Evolutionary conservation across 441 rosid species (phyloP), one percentile per base, ranked within the genome.

Genomic region (Erysimum cheiri): DNA sequence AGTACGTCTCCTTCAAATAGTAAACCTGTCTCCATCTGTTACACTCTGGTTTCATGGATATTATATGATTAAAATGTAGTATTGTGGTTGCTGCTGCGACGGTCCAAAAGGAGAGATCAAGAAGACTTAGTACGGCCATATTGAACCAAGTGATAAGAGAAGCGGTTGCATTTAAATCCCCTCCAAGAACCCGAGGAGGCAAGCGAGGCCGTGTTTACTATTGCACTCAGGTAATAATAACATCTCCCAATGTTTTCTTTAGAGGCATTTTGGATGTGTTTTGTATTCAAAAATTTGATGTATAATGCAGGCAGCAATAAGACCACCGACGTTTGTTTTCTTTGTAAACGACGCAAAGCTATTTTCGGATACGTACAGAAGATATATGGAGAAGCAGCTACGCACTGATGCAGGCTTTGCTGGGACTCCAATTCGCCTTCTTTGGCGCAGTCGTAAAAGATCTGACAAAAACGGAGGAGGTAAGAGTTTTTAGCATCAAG

Each of bases 241-340:
- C 3, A 52, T 55, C 37, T 46, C 62, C 6, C 10, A 47, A 15
- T 46, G 59, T 17, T 31, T 19, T 36, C 36, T n/a, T 15, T 14
- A 8, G 13, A 41, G 31, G 8, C 44, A 32, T 44, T 53, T 9
- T 22, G 15, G 59, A 28, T 35, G 37, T 60, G 50, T n/a, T 28
- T 14, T 29, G 24, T 48, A 50, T 12, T 61, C 44, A 66, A 5
- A 59, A 22, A n/a, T n/a, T 8, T 14, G 33, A 48, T 70, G 41
- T 65, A 53, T 58, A 60, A 68, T 79, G 81, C 91, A 89, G 98
- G 98, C 98, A 71, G 98, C 95, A 60, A 83, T 89, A 55, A 88
- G 96, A 72, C 98, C 95, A 32, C 98, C 97, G 49, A 89, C 96
- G 50, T 93, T 93, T 76, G 97, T 93, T 64, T 89, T 91, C 88